These are phyloP conservation scores for Parastagonospora nodorum DNA, from an alignment of 2,329 filamentous ascomycete species.

Conservation along the genomic window DNA sequence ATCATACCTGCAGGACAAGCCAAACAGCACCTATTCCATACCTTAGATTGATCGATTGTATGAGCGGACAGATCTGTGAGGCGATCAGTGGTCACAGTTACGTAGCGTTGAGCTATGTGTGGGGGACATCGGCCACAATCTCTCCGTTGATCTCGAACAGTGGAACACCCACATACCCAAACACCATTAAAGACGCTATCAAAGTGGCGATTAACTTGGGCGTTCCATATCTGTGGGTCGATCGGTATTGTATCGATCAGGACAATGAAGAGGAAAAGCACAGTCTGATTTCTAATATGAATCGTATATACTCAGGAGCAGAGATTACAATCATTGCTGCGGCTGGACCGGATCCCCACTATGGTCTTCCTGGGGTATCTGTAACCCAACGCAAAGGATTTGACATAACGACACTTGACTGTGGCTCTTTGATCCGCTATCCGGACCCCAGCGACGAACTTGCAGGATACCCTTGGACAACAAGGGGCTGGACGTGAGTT, in stretches of 20 bases:
- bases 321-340: constrained; percentile 14
- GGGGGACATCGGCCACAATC: too few species aligned
- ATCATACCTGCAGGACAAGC: too few species aligned
- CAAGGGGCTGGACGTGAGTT: not conserved
- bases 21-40: too few species aligned
- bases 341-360: not conserved
- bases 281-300: constrained; percentile 11
- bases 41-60: not conserved
- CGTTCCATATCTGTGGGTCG: not conserved
- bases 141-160: too few species aligned
- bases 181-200: not conserved
- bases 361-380: constrained; percentile 3
- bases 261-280: constrained; percentile 1
- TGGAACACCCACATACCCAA: not conserved
- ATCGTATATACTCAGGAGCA: constrained; percentile 11
- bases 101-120: not conserved
- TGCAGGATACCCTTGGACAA: not conserved
- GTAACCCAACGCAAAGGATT: not conserved
- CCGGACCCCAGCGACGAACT: not conserved
- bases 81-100: not conserved
- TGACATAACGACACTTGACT: not conserved
- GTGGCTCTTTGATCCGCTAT: not conserved
- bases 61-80: not conserved
- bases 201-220: not conserved
- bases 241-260: not conserved